Percentiles rank a stretch among this genome's conserved stretches.
Evolutionary conservation across 2,329 filamentous ascomycete genomes (phyloP).

Genomic region (Alternaria alternata): DNA sequence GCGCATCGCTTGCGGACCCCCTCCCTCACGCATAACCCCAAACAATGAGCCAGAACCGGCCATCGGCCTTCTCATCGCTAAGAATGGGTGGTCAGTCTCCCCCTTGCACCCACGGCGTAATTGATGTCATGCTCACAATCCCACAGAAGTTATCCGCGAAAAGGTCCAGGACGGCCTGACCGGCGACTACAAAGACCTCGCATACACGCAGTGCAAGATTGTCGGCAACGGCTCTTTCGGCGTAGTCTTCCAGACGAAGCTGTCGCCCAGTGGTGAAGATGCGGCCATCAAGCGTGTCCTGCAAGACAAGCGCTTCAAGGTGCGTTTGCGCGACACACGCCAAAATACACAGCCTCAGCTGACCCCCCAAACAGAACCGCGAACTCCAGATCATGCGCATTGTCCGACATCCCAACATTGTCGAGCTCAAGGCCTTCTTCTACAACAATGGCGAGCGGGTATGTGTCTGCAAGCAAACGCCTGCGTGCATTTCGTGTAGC

Average conservation of each 20-base stretch:
- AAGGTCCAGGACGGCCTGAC: constrained; percentile 99
- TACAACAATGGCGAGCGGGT: constrained; percentile 99
- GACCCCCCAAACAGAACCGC: constrained; percentile 74
- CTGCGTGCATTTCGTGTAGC: constrained; percentile 29
- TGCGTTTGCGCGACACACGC: constrained; percentile 52
- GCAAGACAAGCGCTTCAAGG: constrained; percentile 99
- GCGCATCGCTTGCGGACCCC: constrained; percentile 40
- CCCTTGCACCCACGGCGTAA: constrained; percentile 1
- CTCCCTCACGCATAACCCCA: constrained; percentile 34
- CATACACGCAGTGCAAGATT: constrained; percentile 99
- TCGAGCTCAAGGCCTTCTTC: constrained; percentile 98
- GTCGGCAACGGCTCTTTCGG: constrained; percentile 99
- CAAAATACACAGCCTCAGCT: constrained; percentile 26
- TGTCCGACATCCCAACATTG: constrained; percentile 97
- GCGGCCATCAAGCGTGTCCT: constrained; percentile 98
- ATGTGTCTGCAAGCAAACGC: constrained; percentile 51
- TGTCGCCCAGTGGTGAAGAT: constrained; percentile 97
- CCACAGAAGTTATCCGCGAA: constrained; percentile 91
- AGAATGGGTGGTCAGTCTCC: constrained; percentile 91
- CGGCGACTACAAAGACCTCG: constrained; percentile 93
- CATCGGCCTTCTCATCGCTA: constrained; percentile 85
- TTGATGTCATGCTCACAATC: constrained; percentile 44
- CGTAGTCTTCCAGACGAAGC: constrained; percentile 98
- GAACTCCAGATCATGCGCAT: constrained; percentile 99
- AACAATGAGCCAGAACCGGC: constrained; percentile 88